Conservation (phyloP, 164 flowering plant genomes). For the Malania oleifera region DNA sequence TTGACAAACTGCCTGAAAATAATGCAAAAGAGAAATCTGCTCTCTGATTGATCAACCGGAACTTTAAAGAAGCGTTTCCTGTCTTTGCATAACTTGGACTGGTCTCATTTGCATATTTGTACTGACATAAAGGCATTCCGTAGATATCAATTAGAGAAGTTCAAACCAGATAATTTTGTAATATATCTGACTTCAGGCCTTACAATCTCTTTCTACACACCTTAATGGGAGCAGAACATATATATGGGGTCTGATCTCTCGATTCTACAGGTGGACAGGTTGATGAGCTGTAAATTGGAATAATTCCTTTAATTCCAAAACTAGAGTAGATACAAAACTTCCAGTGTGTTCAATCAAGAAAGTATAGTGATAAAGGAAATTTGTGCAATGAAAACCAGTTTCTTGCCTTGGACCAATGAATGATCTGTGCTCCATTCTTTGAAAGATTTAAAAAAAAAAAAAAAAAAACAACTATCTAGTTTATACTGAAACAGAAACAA, state of each 20-base stretch:
- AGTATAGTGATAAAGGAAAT: background rate
- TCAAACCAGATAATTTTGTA: background rate
- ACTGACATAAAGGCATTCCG: slow-evolving; percentile 23
- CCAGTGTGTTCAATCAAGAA: background rate
- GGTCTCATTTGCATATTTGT: slow-evolving; percentile 30
- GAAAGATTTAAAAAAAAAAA: too few relatives aligned
- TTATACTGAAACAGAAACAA: too few relatives aligned
- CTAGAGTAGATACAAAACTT: background rate
- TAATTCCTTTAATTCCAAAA: background rate
- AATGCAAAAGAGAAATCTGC: slow-evolving; percentile 56
- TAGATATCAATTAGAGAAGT: background rate
- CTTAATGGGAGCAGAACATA: slow-evolving; percentile 60
- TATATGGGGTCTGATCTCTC: slow-evolving; percentile 27
- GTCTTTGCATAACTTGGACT: slow-evolving; percentile 31
- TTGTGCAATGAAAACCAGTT: background rate
- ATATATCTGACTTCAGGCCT: background rate
- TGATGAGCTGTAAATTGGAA: slow-evolving; percentile 41
- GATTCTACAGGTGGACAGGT: slow-evolving; percentile 32
- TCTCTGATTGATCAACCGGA: slow-evolving; percentile 56
- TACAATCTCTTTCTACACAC: slow-evolving; percentile 18
- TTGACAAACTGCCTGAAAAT: slow-evolving; percentile 47
- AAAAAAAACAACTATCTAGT: too few relatives aligned
- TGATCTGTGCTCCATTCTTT: too few relatives aligned
- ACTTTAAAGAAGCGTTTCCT: slow-evolving; percentile 40
- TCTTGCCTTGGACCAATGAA: too few relatives aligned